Evolutionary conservation across 2,329 filamentous ascomycete genomes (phyloP).

Genomic region (Cytospora mali): DNA sequence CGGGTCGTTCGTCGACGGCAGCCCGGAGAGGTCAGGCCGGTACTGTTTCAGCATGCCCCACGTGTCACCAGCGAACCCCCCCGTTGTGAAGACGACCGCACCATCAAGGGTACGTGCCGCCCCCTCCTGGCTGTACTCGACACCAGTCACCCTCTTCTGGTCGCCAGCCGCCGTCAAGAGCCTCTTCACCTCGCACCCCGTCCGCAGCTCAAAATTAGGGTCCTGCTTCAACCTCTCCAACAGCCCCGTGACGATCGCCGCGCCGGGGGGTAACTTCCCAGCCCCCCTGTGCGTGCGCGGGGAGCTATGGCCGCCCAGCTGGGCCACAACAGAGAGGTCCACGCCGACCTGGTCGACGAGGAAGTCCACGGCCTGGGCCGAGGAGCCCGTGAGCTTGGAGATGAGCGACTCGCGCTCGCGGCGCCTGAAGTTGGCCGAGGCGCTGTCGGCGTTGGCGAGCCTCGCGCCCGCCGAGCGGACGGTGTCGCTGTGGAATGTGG

Average conservation of each 20-base stretch:
- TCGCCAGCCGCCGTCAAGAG: constrained; percentile 42
- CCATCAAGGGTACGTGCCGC: constrained; percentile 47
- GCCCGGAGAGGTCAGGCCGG: constrained; percentile 59
- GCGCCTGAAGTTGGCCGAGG: constrained; percentile 24
- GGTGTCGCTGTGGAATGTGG: constrained; percentile 58
- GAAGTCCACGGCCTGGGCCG: constrained; percentile 54
- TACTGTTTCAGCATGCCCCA: constrained; percentile 57
- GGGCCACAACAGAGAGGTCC: constrained; percentile 60
- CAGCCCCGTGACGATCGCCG: constrained; percentile 58
- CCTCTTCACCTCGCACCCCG: constrained; percentile 54
- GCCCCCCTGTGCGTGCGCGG: constrained; percentile 60
- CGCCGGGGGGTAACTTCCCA: constrained; percentile 59
- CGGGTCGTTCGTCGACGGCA: constrained; percentile 66
- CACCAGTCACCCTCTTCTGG: constrained; percentile 48
- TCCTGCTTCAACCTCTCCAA: constrained; percentile 53
- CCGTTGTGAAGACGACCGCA: constrained; percentile 61
- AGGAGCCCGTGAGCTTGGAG: constrained; percentile 51
- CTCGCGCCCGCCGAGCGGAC: constrained; percentile 56
- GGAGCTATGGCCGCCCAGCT: constrained; percentile 61
- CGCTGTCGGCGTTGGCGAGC: constrained; percentile 36
- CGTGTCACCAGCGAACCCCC: constrained; percentile 66
- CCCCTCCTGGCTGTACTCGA: constrained; percentile 49
- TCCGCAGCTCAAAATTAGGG: constrained; percentile 54
- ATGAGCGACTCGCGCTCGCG: constrained; percentile 49
- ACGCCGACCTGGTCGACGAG: constrained; percentile 59